These are phyloP conservation scores for Trichoderma sp. DNA, from an alignment of 2,329 filamentous ascomycete genomes.

Conservation along the genomic window DNA sequence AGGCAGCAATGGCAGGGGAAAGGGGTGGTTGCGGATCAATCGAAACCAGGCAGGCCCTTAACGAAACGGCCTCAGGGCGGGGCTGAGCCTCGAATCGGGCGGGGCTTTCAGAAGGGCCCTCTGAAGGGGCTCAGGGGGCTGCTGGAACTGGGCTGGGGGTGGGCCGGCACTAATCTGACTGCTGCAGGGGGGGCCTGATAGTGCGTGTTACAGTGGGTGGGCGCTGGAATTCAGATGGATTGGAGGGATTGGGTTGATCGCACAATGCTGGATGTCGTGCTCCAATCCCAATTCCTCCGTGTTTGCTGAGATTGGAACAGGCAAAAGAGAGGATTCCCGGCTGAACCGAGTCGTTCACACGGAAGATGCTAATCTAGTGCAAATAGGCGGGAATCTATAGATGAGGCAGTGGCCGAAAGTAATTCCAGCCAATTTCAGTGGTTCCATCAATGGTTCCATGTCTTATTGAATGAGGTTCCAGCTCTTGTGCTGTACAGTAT, in stretches of 20 bases:
- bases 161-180: slow-evolving; percentile 2
- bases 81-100: slow-evolving; percentile 10
- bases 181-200: slow-evolving; percentile 7
- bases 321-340: not conserved
- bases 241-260: not conserved
- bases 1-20: slow-evolving; percentile 22
- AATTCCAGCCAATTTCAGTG: not conserved
- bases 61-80: not conserved
- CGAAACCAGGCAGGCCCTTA: not conserved
- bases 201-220: not conserved
- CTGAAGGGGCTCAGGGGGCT: not conserved
- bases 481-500: not conserved
- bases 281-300: not conserved
- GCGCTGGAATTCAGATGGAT: not conserved
- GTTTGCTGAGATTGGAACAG: not conserved
- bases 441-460: not conserved
- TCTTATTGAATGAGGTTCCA: not conserved
- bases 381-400: not conserved
- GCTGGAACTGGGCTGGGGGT: not conserved
- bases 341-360: not conserved
- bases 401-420: not conserved
- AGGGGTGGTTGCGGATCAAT: not conserved
- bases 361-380: not conserved
- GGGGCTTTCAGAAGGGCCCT: not conserved
- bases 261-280: not conserved